Evolutionary conservation across 805 yeast species (phyloP), one percentile per base, ranked within the genome.

Genomic region (Cyberlindnera mycetangii): DNA sequence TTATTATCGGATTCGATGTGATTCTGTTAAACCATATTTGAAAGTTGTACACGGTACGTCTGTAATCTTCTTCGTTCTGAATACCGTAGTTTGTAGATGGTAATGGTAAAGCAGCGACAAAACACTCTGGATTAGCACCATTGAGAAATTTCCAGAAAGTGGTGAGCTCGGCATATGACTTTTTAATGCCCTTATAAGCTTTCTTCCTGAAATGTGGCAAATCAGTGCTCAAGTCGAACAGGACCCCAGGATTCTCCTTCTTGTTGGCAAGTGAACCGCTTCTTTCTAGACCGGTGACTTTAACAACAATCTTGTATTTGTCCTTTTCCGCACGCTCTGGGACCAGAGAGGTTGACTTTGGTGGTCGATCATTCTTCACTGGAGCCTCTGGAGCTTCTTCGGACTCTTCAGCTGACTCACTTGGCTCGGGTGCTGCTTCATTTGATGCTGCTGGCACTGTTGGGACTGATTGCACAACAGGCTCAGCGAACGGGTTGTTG

Each of bases 21-120:
- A 93, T 71, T 39, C 95, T 70, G 56, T 83, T 78, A 53, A 93
- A 83, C 99, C 99, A 93, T 50, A 72, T 77, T 63, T 92, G 98
- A 67, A 90, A 74, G 38, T 76, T 75, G 14, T 54, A 54, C 38
- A 73, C 66, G 32, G 88, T 70, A 44, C 79, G 78, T 42, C 70
- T 69, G 39, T 72, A 74, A 57, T 88, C 95, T 50, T 92, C 97
- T 22, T 85, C 85, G 36, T 90, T 86, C 42, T 86, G 86, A n/a
- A 80, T 70, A 20, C 96, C 95, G 58, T 81, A 90, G 16, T 89
- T 75, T 1, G 96, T 85, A 7, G 71, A 74, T 1, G 93, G 71
- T 17, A 72, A 68, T 0, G 98, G 97, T 33, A 93, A 70, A 6
- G 95, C 81, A 0, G 98, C 97, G 4, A 93, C 89, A 66, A 92